phyloP scores from a whole-genome alignment of 116 monocot genomes.

The Dioscorea cayenensis region DNA sequence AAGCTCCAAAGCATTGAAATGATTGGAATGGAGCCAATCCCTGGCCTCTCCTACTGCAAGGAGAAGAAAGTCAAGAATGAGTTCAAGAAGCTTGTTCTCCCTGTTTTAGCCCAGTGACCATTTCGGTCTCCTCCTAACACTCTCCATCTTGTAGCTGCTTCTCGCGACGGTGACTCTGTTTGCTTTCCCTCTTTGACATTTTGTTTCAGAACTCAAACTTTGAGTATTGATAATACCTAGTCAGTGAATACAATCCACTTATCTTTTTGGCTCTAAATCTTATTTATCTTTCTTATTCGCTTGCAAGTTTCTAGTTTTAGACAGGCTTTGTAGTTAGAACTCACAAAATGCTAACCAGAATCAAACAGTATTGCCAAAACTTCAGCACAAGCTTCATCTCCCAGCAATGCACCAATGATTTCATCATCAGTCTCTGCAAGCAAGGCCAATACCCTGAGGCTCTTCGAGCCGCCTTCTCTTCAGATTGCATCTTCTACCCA shows the following conservation, averaged over 20 bases:
- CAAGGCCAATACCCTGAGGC: slow-evolving; percentile 39
- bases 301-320: background rate
- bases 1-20: slow-evolving; percentile 40
- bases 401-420: slow-evolving; percentile 29
- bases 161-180: too few species aligned
- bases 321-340: background rate
- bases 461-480: slow-evolving; percentile 25
- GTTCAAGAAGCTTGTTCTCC: slow-evolving; percentile 50
- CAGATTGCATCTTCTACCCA: slow-evolving; percentile 19
- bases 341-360: background rate
- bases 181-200: too few species aligned
- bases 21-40: slow-evolving; percentile 66
- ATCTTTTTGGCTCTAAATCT: too few species aligned
- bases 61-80: slow-evolving; percentile 45
- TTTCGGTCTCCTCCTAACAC: too few species aligned
- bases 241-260: too few species aligned
- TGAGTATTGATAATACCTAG: too few species aligned
- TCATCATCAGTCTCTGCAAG: slow-evolving; percentile 45
- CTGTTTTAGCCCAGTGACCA: slow-evolving; percentile 76
- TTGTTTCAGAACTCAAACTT: too few species aligned
- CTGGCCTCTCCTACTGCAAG: slow-evolving; percentile 46
- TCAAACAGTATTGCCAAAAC: background rate
- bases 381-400: slow-evolving; percentile 4
- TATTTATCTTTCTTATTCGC: too few species aligned
- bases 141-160: too few species aligned